Base-by-base conservation (phyloP, 495 filamentous ascomycete genomes). In the Aspergillus hancockii region DNA sequence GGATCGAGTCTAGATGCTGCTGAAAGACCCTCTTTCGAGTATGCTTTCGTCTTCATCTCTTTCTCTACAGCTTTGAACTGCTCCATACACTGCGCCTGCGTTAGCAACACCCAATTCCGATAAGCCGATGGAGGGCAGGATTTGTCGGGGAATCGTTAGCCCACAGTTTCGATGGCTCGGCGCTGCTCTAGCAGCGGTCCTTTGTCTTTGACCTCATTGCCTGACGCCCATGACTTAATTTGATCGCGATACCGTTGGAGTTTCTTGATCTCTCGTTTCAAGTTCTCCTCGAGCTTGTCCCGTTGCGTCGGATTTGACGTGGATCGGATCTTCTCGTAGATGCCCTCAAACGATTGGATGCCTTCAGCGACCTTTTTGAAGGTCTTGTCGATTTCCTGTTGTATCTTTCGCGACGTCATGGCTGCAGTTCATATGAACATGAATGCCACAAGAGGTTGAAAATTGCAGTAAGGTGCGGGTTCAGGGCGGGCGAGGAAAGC, bases 61-160 rank as follows among this genome's bases (percentile, higher is more conserved):
- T 98, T 98, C 77, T 98, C 94, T n/a, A 98, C 94, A 23, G 92
- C 93, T 81, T 98, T 98, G 85, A 98, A 98, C 66, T 90, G 90
- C 76, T 98, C 94, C 94, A 98, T 98, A 87, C 96, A 91, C 95
- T 97, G 76, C 66, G 71, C 59, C 73, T 52, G 19, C 21, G 56
- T 75, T 70, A 71, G 68, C 63, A 58, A 14, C 21, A 47, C 40
- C 13, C 28, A 47, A 19, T 13, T 41, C 43, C 38, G 54, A 52
- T 34, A 49, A 32, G 54, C 28, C 54, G 25, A 16, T 34, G 21
- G 38, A 54, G 52, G 49, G 41, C 25, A 32, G 52, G 52, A 40
- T 49, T 53, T 34, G 14, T 41, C 49, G 49, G 43, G 49, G 23
- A 55, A 38, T 25, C 25, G 56, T 43, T 52, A 43, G 53, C 71